A percentile compares a stretch with the other conserved stretches of the same genome.
These are phyloP conservation scores for Backusella australiensis DNA, from an alignment of 192 early-diverging fungal genomes.

Conservation along the genomic window DNA sequence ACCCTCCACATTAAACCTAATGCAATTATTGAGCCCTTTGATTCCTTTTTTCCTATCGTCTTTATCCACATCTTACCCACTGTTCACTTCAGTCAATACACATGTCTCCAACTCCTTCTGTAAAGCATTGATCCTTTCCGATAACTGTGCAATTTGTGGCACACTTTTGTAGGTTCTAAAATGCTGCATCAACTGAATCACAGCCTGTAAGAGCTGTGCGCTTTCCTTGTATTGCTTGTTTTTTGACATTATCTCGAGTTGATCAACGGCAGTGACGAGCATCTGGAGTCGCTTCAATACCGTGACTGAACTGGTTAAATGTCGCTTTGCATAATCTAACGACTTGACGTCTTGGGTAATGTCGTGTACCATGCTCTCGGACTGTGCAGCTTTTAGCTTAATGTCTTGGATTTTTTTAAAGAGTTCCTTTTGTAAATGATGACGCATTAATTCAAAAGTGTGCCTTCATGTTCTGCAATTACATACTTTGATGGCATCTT, in stretches of 20 bases:
- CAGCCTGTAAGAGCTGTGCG: slow-evolving; percentile 76
- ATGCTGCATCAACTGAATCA: slow-evolving; percentile 72
- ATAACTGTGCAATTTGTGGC: slow-evolving; percentile 70
- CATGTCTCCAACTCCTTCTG: slow-evolving; percentile 60
- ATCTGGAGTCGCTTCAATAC: slow-evolving; percentile 86
- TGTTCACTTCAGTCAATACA: slow-evolving; percentile 75
- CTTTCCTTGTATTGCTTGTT: slow-evolving; percentile 77
- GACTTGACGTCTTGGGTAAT: slow-evolving; percentile 96
- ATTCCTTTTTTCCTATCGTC: background rate
- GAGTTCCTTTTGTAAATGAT: slow-evolving; percentile 52
- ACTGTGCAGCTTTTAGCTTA: slow-evolving; percentile 77
- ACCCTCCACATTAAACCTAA: slow-evolving; percentile 66
- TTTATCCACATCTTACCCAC: slow-evolving; percentile 43
- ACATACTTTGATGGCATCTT: slow-evolving; percentile 71
- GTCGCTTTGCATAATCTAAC: slow-evolving; percentile 92
- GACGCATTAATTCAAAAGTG: background rate
- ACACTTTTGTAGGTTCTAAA: slow-evolving; percentile 77
- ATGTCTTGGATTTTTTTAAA: slow-evolving; percentile 83
- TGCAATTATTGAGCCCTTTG: slow-evolving; percentile 31
- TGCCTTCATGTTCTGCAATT: background rate
- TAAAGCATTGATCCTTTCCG: slow-evolving; percentile 56
- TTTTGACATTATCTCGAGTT: slow-evolving; percentile 63
- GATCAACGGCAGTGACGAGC: slow-evolving; percentile 78
- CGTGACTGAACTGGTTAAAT: slow-evolving; percentile 79
- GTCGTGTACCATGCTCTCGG: slow-evolving; percentile 87